Percentiles rank a stretch among this genome's conserved stretches.
phyloP scores from a whole-genome alignment of 257 asterid species.

The Linderniella brevidens region DNA sequence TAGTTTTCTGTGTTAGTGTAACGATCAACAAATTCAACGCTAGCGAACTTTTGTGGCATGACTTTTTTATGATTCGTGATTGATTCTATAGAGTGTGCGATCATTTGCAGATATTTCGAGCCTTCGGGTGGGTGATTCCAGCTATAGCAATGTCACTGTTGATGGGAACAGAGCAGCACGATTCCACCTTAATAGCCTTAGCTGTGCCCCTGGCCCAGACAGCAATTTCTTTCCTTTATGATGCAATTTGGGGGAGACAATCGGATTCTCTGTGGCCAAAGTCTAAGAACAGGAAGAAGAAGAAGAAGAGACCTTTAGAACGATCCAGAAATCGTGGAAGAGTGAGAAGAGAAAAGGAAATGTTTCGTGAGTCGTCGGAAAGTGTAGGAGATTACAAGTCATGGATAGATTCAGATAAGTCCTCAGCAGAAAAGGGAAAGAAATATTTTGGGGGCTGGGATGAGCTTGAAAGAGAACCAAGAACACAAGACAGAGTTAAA shows the following conservation, averaged over 20 bases:
- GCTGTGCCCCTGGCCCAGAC: slow-evolving; percentile 81
- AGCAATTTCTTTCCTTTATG: slow-evolving; percentile 33
- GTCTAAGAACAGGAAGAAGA: too few species aligned
- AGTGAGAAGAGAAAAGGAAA: too few species aligned
- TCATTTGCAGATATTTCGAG: slow-evolving; percentile 6
- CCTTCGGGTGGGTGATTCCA: slow-evolving; percentile 90
- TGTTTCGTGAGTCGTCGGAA: too few species aligned
- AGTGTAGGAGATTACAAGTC: slow-evolving; percentile 22
- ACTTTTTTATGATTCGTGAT: too few species aligned
- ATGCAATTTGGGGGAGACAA: slow-evolving; percentile 29
- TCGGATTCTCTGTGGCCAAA: too few species aligned
- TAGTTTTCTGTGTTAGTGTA: too few species aligned
- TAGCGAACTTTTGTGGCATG: too few species aligned
- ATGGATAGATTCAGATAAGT: slow-evolving; percentile 28
- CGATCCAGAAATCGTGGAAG: too few species aligned
- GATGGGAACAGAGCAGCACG: slow-evolving; percentile 39
- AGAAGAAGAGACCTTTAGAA: too few species aligned
- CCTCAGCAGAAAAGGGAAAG: slow-evolving; percentile 14
- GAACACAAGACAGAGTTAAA: slow-evolving; percentile 15
- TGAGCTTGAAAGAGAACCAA: slow-evolving; percentile 42
- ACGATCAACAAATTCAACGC: too few species aligned
- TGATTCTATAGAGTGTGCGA: too few species aligned
- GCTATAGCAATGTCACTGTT: slow-evolving; percentile 39
- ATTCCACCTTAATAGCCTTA: slow-evolving; percentile 43
- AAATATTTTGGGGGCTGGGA: slow-evolving; percentile 77